Evolutionary conservation across 2,329 filamentous ascomycete genomes (phyloP).

Genomic region (Aspergillus nomiae): DNA sequence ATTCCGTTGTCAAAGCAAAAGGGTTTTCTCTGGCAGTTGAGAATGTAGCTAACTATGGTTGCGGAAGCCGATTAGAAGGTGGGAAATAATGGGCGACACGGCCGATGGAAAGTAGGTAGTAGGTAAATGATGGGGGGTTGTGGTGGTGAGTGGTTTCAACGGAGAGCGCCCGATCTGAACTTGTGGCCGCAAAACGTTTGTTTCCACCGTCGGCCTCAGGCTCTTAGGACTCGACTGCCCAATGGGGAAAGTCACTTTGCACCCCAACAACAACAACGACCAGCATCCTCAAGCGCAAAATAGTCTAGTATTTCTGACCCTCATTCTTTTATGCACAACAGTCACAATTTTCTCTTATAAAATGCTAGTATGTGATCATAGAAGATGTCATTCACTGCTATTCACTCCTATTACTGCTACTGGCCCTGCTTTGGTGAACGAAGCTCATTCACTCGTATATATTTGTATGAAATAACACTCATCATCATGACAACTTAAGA

Average conservation of each 20-base stretch:
- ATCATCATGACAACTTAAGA: not conserved
- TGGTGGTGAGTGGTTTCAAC: not conserved
- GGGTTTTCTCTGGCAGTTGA: not conserved
- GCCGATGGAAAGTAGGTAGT: not conserved
- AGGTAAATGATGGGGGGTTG: not conserved
- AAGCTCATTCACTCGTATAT: not conserved
- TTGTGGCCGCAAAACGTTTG: constrained; percentile 4
- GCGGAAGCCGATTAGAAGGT: not conserved
- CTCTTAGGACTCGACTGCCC: constrained; percentile 9
- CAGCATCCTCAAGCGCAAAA: not conserved
- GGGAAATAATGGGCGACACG: not conserved
- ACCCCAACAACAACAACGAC: not conserved
- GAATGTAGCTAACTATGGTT: not conserved
- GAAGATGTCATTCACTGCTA: not conserved
- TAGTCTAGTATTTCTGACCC: not conserved
- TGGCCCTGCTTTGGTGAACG: not conserved
- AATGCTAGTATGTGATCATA: not conserved
- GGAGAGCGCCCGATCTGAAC: not conserved
- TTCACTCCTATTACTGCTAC: not conserved
- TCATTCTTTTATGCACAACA: not conserved
- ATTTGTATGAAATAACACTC: not conserved
- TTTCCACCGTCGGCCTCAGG: constrained; percentile 1
- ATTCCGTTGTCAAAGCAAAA: constrained; percentile 1
- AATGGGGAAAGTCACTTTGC: constrained; percentile 16
- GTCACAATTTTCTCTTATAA: not conserved